A percentile compares a stretch with the other conserved stretches of the same genome.
phyloP scores from a whole-genome alignment of 1,284 basidiomycete genomes.

The Melampsora larici-populina region DNA sequence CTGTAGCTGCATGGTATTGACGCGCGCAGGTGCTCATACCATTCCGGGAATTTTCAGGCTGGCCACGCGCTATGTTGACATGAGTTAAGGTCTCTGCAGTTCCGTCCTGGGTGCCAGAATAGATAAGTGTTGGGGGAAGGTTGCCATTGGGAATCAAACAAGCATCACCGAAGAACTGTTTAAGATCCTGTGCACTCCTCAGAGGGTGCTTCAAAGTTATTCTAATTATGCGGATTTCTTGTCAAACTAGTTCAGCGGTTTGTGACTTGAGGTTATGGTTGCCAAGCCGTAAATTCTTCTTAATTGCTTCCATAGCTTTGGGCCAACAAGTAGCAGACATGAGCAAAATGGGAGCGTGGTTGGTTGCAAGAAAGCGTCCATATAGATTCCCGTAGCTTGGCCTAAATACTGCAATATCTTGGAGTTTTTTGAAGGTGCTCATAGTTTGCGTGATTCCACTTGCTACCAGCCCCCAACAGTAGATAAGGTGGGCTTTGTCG shows the following conservation, averaged over 20 bases:
- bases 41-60: background rate
- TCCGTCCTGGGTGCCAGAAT: background rate
- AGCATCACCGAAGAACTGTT: background rate
- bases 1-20: background rate
- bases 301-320: constrained; percentile 13
- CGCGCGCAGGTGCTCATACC: background rate
- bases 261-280: too few relatives aligned
- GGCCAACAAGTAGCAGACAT: constrained; percentile 16
- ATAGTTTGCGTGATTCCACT: background rate
- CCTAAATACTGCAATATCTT: background rate
- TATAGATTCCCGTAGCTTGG: constrained; percentile 15
- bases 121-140: constrained; percentile 1
- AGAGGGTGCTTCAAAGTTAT: background rate
- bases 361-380: background rate
- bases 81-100: background rate
- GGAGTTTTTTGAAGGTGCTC: too few relatives aligned
- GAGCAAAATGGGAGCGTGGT: constrained; percentile 5
- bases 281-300: background rate
- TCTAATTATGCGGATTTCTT: constrained; percentile 7
- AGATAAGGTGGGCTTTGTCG: background rate
- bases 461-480: background rate
- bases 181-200: background rate
- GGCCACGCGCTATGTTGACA: background rate
- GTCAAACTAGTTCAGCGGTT: background rate
- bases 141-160: background rate